Evolutionary conservation across 2,329 filamentous ascomycete species (phyloP).

Genomic region (Cordyceps tenuipes): DNA sequence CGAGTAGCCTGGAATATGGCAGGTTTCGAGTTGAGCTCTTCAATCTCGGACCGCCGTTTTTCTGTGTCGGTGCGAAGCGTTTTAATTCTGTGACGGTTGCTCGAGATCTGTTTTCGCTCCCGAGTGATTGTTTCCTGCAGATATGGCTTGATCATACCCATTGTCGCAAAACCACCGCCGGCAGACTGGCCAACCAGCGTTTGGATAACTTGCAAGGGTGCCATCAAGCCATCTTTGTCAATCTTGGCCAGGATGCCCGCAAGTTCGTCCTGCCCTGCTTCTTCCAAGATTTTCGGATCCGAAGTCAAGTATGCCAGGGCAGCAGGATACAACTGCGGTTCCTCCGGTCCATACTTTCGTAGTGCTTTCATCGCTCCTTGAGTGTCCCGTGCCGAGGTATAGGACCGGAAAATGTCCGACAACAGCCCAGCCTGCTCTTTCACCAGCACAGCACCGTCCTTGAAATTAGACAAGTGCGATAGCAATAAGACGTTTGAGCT

Average conservation of each 20-base stretch:
- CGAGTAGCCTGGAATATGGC: conserved; percentile 85
- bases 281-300: conserved; percentile 68
- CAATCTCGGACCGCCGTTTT: conserved; percentile 68
- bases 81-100: conserved; percentile 71
- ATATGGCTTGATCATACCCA: conserved; percentile 95
- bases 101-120: conserved; percentile 75
- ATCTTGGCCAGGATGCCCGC: conserved; percentile 75
- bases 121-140: conserved; percentile 80
- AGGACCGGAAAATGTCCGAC: conserved; percentile 95
- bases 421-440: conserved; percentile 87
- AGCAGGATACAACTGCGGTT: conserved; percentile 86
- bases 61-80: conserved; percentile 81
- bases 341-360: conserved; percentile 81
- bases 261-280: conserved; percentile 77
- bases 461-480: conserved; percentile 85
- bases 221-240: conserved; percentile 85
- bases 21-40: conserved; percentile 68
- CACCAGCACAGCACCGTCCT: conserved; percentile 82
- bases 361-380: conserved; percentile 82
- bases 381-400: conserved; percentile 87
- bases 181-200: conserved; percentile 60
- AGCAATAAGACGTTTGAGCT: conserved; percentile 89
- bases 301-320: conserved; percentile 92
- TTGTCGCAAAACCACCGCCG: conserved; percentile 65
- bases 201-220: conserved; percentile 92